Evolutionary conservation across 2,329 filamentous ascomycete genomes (phyloP).

Genomic region (Microcyclospora pomicola): DNA sequence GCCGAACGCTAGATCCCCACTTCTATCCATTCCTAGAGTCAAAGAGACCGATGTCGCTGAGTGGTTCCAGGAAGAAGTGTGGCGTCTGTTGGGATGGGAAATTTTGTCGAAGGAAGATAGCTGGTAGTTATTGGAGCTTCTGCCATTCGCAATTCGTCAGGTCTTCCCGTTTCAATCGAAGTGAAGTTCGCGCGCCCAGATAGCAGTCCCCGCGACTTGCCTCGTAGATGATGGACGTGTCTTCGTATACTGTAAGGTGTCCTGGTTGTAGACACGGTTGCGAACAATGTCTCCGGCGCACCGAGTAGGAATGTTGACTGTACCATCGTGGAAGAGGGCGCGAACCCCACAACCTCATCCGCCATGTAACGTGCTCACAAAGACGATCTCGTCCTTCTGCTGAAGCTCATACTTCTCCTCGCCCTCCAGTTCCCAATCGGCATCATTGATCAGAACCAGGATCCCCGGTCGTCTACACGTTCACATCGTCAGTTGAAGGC

Average conservation of each 20-base stretch:
- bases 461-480: conserved; percentile 74
- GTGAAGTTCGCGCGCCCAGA: too few relatives aligned
- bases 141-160: too few relatives aligned
- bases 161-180: too few relatives aligned
- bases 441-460: conserved; percentile 91
- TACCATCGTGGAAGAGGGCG: too few relatives aligned
- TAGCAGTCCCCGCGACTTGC: too few relatives aligned
- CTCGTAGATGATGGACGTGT: too few relatives aligned
- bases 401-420: conserved; percentile 82
- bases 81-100: conserved; percentile 46
- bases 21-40: conserved; percentile 19
- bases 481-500: not conserved
- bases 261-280: too few relatives aligned
- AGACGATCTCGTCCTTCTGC: conserved; percentile 73
- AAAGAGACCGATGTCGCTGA: conserved; percentile 31
- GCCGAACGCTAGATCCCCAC: conserved; percentile 17
- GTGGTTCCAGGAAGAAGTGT: conserved; percentile 44
- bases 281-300: too few relatives aligned
- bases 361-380: conserved; percentile 92
- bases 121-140: conserved; percentile 2
- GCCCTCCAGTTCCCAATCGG: conserved; percentile 95
- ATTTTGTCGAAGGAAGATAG: conserved; percentile 21
- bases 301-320: too few relatives aligned
- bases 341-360: conserved; percentile 50
- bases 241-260: too few relatives aligned